These are phyloP conservation scores for Amanita pallidorosea DNA, from an alignment of 768 basidiomycete species.

Conservation along the genomic window DNA sequence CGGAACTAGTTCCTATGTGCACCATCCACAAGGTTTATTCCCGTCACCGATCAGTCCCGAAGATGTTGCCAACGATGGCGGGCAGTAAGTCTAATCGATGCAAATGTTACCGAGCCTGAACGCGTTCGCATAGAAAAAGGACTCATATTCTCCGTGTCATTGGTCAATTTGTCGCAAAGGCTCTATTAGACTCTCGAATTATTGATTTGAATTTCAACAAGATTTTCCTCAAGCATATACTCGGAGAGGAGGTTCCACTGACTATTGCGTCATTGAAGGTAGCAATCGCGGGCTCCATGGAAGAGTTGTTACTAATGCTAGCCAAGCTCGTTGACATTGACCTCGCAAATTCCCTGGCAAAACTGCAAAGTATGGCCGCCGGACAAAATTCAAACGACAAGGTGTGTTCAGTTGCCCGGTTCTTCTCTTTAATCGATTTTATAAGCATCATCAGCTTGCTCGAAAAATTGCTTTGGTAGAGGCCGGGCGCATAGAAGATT, in stretches of 20 bases:
- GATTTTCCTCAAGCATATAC: slow-evolving; percentile 83
- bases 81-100: slow-evolving; percentile 42
- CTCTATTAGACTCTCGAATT: slow-evolving; percentile 93
- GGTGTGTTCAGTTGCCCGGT: slow-evolving; percentile 21
- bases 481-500: slow-evolving; percentile 67
- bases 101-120: not conserved
- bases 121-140: slow-evolving; percentile 45
- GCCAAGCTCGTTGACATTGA: slow-evolving; percentile 70
- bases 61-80: slow-evolving; percentile 61
- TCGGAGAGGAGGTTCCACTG: slow-evolving; percentile 79
- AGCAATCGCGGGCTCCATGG: slow-evolving; percentile 8
- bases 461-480: slow-evolving; percentile 50
- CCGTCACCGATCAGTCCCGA: slow-evolving; percentile 72
- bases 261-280: slow-evolving; percentile 80
- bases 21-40: slow-evolving; percentile 79
- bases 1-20: slow-evolving; percentile 59
- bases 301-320: slow-evolving; percentile 6
- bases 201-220: slow-evolving; percentile 94
- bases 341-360: slow-evolving; percentile 77
- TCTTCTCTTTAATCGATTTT: not conserved
- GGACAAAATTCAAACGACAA: slow-evolving; percentile 40
- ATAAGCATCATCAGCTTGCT: slow-evolving; percentile 26
- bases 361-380: slow-evolving; percentile 61
- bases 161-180: slow-evolving; percentile 95
- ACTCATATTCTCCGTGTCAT: slow-evolving; percentile 83